phyloP scores from a whole-genome alignment of 164 flowering plant species.

The Annona squamosa region DNA sequence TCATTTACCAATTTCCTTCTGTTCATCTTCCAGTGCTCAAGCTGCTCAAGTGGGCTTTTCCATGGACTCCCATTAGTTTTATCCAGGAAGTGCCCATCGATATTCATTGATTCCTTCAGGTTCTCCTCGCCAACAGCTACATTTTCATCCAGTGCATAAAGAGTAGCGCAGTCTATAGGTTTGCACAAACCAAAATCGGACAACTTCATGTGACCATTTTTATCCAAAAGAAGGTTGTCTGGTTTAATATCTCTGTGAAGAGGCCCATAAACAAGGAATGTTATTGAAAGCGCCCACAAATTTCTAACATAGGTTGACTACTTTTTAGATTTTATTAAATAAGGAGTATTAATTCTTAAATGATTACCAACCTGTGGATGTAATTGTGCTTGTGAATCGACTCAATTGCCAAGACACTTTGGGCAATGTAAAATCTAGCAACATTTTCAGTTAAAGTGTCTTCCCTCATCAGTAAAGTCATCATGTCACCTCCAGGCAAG shows the following conservation, averaged over 20 bases:
- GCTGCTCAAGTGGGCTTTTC: slow-evolving; percentile 77
- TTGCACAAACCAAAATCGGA: slow-evolving; percentile 99
- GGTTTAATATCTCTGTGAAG: slow-evolving; percentile 83
- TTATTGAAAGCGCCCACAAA: not conserved
- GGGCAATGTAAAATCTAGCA: slow-evolving; percentile 89
- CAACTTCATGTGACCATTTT: slow-evolving; percentile 88
- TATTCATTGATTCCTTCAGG: slow-evolving; percentile 68
- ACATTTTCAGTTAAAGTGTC: slow-evolving; percentile 88
- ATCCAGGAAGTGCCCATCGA: slow-evolving; percentile 50
- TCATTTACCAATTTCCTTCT: slow-evolving; percentile 66
- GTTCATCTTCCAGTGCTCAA: slow-evolving; percentile 89
- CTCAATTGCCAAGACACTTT: slow-evolving; percentile 88
- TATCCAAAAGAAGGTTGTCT: slow-evolving; percentile 86
- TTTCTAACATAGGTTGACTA: not conserved
- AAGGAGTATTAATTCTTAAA: not conserved
- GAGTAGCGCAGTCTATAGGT: slow-evolving; percentile 70
- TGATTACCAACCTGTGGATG: slow-evolving; percentile 69
- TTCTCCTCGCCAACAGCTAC: slow-evolving; percentile 62
- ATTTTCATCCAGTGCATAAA: slow-evolving; percentile 60
- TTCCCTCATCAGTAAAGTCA: slow-evolving; percentile 93
- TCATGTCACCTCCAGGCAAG: slow-evolving; percentile 97
- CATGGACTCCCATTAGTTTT: slow-evolving; percentile 48
- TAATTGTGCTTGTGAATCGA: slow-evolving; percentile 91
- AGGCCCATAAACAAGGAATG: slow-evolving; percentile 4
- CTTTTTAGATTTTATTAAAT: not conserved